Percentiles rank a stretch among this genome's conserved stretches.
phyloP scores from a whole-genome alignment of 306 rosid species.

The Cucumis melo region DNA sequence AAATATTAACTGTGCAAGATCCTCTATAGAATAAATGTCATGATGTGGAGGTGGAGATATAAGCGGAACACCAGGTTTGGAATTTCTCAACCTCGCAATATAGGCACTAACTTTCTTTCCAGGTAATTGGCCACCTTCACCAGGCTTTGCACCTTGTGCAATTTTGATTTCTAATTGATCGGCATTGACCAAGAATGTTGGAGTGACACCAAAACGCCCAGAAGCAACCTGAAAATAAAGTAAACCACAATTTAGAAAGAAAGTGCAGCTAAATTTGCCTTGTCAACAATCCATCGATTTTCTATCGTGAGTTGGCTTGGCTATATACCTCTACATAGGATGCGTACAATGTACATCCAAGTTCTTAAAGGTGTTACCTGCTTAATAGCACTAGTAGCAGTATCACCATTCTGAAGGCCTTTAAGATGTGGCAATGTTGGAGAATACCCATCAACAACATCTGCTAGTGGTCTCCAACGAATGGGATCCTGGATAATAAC shows the following conservation, averaged over 20 bases:
- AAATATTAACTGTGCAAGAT: conserved; percentile 94
- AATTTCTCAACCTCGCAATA: conserved; percentile 93
- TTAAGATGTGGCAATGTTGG: conserved; percentile 97
- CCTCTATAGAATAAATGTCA: conserved; percentile 96
- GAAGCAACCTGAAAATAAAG: conserved; percentile 77
- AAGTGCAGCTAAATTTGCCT: not conserved
- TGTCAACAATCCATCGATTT: not conserved
- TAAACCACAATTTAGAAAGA: not conserved
- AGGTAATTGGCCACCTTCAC: conserved; percentile 98
- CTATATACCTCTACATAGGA: not conserved
- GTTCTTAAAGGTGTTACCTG: conserved; percentile 43
- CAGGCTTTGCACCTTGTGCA: conserved; percentile 99
- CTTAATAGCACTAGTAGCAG: conserved; percentile 98
- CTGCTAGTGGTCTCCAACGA: conserved; percentile 92
- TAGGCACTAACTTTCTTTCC: conserved; percentile 99
- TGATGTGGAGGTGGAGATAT: conserved; percentile 99
- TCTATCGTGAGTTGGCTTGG: not conserved
- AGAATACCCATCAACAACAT: conserved; percentile 98
- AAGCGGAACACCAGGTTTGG: conserved; percentile 98
- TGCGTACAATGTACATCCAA: not conserved
- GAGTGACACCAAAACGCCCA: conserved; percentile 99
- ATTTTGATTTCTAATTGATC: conserved; percentile 94
- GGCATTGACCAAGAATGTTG: conserved; percentile 95
- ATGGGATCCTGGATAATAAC: conserved; percentile 68
- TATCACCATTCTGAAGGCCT: conserved; percentile 99